phyloP scores from a whole-genome alignment of 2,329 filamentous ascomycete genomes.

The Canariomyces notabilis region DNA sequence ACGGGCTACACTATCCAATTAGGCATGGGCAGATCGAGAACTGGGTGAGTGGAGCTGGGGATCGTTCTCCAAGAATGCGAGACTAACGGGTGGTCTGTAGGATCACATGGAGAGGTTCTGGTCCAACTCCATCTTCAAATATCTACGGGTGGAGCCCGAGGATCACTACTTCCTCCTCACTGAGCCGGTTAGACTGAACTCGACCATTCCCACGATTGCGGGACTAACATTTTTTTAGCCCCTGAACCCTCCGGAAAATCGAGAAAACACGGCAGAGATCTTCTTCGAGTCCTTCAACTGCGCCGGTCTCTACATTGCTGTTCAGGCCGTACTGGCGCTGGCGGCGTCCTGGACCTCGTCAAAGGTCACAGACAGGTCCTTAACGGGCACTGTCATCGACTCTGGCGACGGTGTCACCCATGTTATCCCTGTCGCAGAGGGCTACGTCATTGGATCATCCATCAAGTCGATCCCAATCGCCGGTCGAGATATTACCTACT shows the following conservation, averaged over 20 bases:
- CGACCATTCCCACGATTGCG: neutral
- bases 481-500: slow-evolving; percentile 97
- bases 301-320: slow-evolving; percentile 96
- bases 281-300: slow-evolving; percentile 99
- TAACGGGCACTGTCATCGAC: slow-evolving; percentile 97
- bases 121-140: slow-evolving; percentile 99
- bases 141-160: slow-evolving; percentile 94
- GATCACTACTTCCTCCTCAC: slow-evolving; percentile 98
- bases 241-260: slow-evolving; percentile 95
- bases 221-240: slow-evolving; percentile 52
- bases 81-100: slow-evolving; percentile 41
- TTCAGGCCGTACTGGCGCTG: slow-evolving; percentile 92
- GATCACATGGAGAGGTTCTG: slow-evolving; percentile 99
- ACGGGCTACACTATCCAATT: slow-evolving; percentile 95
- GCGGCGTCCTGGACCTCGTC: slow-evolving; percentile 98
- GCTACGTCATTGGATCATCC: slow-evolving; percentile 96
- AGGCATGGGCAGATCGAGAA: slow-evolving; percentile 98
- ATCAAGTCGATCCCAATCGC: slow-evolving; percentile 99
- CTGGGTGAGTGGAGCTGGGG: slow-evolving; percentile 59
- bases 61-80: neutral
- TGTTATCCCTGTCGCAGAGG: slow-evolving; percentile 96
- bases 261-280: slow-evolving; percentile 98
- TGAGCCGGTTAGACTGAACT: slow-evolving; percentile 63
- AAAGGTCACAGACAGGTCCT: slow-evolving; percentile 90
- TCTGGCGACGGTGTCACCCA: slow-evolving; percentile 98